These are phyloP conservation scores for Diaporthe velutina DNA, from an alignment of 2,329 filamentous ascomycete species.

Conservation along the genomic window DNA sequence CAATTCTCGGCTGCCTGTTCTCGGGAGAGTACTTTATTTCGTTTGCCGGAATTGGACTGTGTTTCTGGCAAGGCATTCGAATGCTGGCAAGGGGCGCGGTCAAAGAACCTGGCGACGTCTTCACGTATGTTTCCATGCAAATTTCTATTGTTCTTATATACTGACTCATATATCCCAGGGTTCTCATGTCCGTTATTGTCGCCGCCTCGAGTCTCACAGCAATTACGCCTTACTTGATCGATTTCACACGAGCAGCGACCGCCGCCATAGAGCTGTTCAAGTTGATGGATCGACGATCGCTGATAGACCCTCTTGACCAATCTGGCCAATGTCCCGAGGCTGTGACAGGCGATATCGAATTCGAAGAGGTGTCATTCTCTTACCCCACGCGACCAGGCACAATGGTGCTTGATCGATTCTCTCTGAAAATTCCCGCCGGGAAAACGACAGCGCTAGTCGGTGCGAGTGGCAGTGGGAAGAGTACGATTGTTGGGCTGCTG, in stretches of 20 bases:
- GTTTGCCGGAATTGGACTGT: not conserved
- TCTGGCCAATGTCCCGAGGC: not conserved
- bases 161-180: not conserved
- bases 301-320: not conserved
- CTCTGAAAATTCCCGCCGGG: not conserved
- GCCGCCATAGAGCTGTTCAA: not conserved
- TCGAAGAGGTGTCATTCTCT: not conserved
- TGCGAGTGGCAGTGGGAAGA: not conserved
- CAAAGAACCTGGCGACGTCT: not conserved
- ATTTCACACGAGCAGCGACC: not conserved
- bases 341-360: not conserved
- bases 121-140: not conserved
- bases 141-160: not conserved
- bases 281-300: not conserved
- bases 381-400: not conserved
- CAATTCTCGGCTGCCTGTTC: not conserved
- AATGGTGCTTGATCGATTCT: not conserved
- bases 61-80: not conserved
- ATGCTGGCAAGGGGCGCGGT: not conserved
- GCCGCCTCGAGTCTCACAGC: conserved; percentile 1
- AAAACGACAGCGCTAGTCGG: not conserved
- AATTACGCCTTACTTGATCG: not conserved
- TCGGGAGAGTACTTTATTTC: not conserved
- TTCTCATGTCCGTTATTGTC: not conserved
- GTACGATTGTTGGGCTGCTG: not conserved